Percentiles rank a stretch among this genome's conserved stretches.
Conservation (phyloP, 140 eudicot genomes). For the Bidens hawaiensis region DNA sequence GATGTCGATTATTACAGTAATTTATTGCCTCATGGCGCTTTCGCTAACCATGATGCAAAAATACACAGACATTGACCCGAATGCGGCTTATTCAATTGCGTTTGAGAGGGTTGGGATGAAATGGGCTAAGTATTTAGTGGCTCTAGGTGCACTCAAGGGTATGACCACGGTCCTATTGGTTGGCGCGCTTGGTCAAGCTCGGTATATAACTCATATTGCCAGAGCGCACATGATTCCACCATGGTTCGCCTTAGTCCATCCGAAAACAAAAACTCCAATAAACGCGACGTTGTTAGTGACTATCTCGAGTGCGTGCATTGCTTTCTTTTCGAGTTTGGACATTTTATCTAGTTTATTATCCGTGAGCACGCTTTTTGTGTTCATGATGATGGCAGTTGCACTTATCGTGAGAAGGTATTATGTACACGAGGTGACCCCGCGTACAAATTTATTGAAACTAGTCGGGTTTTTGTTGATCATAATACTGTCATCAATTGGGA, state of each 20-base stretch:
- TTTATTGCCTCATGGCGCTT: constrained; percentile 74
- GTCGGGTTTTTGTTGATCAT: constrained; percentile 42
- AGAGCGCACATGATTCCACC: constrained; percentile 90
- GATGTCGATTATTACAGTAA: constrained; percentile 55
- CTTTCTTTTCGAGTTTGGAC: constrained; percentile 66
- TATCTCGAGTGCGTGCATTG: constrained; percentile 37
- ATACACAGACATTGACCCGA: constrained; percentile 44
- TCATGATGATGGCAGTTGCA: constrained; percentile 76
- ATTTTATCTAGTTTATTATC: constrained; percentile 49
- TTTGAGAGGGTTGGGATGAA: constrained; percentile 62
- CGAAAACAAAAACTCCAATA: constrained; percentile 69
- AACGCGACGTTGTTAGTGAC: constrained; percentile 61
- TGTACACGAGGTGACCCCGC: constrained; percentile 49
- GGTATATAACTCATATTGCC: constrained; percentile 72
- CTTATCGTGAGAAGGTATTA: constrained; percentile 65
- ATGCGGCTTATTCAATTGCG: constrained; percentile 66
- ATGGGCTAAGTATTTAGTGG: constrained; percentile 75
- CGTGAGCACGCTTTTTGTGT: constrained; percentile 58
- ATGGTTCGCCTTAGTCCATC: constrained; percentile 69
- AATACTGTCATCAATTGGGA: constrained; percentile 56
- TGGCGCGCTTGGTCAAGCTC: constrained; percentile 71
- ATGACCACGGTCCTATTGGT: constrained; percentile 76
- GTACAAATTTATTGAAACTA: constrained; percentile 37
- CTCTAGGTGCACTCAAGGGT: constrained; percentile 75
- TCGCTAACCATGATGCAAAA: constrained; percentile 63